Conservation (phyloP, 2,329 filamentous ascomycete species). For the Colletotrichum melonis region DNA sequence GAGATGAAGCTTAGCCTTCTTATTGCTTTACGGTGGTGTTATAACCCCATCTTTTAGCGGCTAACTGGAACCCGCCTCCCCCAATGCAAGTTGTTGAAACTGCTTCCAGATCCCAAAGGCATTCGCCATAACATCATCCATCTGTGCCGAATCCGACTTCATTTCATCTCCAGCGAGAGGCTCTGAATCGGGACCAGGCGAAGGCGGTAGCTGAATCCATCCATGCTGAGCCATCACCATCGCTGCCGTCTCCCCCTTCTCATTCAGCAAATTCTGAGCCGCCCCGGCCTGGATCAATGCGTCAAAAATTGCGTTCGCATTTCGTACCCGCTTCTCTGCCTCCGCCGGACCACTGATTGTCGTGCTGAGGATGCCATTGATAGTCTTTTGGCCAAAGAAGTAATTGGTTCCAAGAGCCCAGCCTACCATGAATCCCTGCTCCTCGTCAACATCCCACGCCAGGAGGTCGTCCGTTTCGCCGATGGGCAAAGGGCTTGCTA, state of each 20-base stretch:
- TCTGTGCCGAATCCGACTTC: too few species aligned
- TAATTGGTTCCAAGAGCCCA: not conserved
- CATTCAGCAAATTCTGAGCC: not conserved
- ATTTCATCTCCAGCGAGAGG: accelerated
- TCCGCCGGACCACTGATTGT: not conserved
- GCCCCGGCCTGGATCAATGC: not conserved
- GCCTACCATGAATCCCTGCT: not conserved
- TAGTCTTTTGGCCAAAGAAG: not conserved
- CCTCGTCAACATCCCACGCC: not conserved
- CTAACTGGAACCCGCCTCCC: too few species aligned
- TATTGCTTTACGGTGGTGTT: too few species aligned
- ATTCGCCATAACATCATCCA: not conserved
- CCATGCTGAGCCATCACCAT: not conserved
- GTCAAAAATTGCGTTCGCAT: not conserved
- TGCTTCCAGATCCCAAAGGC: not conserved
- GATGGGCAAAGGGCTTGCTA: not conserved
- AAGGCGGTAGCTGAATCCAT: not conserved
- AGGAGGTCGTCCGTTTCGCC: not conserved
- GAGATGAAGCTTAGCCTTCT: too few species aligned
- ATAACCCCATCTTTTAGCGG: too few species aligned
- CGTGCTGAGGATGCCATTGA: not conserved
- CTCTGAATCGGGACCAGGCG: not conserved
- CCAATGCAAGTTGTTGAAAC: too few species aligned
- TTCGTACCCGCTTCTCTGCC: not conserved
- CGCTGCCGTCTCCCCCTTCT: not conserved